A percentile compares a stretch with the other conserved stretches of the same genome.
Conservation (phyloP, 805 yeast species). For the Teunomyces atbi region DNA sequence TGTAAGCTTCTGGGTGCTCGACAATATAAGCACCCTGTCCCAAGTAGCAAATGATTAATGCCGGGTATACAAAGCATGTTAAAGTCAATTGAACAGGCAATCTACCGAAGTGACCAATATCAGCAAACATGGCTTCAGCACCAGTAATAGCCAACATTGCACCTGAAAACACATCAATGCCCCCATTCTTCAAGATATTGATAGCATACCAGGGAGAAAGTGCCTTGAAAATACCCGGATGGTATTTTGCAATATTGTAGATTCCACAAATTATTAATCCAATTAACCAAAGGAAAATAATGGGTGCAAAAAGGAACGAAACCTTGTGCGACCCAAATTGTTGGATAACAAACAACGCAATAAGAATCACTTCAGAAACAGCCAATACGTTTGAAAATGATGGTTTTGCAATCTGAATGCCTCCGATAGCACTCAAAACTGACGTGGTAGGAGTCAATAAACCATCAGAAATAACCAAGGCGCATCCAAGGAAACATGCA, state of each 20-base stretch:
- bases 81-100: slow-evolving; percentile 50
- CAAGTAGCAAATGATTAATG: slow-evolving; percentile 50
- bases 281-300: slow-evolving; percentile 51
- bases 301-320: slow-evolving; percentile 53
- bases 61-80: slow-evolving; percentile 48
- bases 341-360: slow-evolving; percentile 47
- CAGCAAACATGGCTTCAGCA: slow-evolving; percentile 64
- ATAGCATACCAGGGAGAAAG: slow-evolving; percentile 54
- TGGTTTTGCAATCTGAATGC: slow-evolving; percentile 54
- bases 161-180: slow-evolving; percentile 46
- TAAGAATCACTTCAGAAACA: slow-evolving; percentile 47
- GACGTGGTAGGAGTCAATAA: slow-evolving; percentile 64
- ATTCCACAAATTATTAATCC: slow-evolving; percentile 46
- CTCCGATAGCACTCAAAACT: slow-evolving; percentile 55
- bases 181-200: slow-evolving; percentile 36
- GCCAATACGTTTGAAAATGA: slow-evolving; percentile 44
- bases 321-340: slow-evolving; percentile 49
- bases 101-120: slow-evolving; percentile 55
- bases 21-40: slow-evolving; percentile 57
- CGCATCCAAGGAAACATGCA: slow-evolving; percentile 52
- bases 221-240: slow-evolving; percentile 46
- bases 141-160: slow-evolving; percentile 59
- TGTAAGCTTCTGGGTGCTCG: slow-evolving; percentile 34
- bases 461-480: slow-evolving; percentile 59
- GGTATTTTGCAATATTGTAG: slow-evolving; percentile 39